Base-by-base conservation (phyloP, 176 grass and related monocot species). In the Carex parvula region DNA sequence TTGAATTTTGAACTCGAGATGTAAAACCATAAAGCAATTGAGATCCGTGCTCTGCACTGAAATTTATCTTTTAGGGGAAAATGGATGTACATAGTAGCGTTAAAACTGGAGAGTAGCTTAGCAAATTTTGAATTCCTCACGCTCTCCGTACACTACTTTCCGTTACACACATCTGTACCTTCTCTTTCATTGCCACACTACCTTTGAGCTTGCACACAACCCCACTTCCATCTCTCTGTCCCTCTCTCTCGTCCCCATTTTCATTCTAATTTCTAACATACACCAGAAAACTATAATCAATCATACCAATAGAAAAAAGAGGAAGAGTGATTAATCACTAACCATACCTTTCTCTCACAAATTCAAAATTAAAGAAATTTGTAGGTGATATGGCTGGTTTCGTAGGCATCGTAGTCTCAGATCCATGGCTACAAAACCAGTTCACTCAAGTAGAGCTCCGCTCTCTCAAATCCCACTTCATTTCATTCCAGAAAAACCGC, bases 361-460 rank as follows among this genome's bases (percentile, higher is more conserved):
- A 70, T 69, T 56, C 41, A 41, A 41, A 84, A 67, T 56, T 63
- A 57, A 54, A 24, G 10, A 24, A 16, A 70, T 13, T 70, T 59
- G 20, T 70, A 39, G 50, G 52, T 16, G 57, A 24, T 32, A 85
- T 74, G 70, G 66, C 66, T 85, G 65, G 70, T 64, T 74, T 85
- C 22, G 70, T 85, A 60, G 83, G 80, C 37, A 82, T 82, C 6
- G 79, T 93, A 20, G 94, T 96, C 26, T 93, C 91, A 62, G 89
- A 96, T 67, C 91, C 94, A 21, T 96, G 88, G 84, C 85, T 96
- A 33, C 89, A 96, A 88, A 90, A 88, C 84, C 87, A 92, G 74
- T 96, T 96, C 89, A 93, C 91, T 66, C 94, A 96, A 86, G 84
- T 83, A 14, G 94, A 96, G 41, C 94, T 96, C 81, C 94, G 94